Conservation (phyloP, 257 asterid genomes). For the Gynochthodes officinalis region DNA sequence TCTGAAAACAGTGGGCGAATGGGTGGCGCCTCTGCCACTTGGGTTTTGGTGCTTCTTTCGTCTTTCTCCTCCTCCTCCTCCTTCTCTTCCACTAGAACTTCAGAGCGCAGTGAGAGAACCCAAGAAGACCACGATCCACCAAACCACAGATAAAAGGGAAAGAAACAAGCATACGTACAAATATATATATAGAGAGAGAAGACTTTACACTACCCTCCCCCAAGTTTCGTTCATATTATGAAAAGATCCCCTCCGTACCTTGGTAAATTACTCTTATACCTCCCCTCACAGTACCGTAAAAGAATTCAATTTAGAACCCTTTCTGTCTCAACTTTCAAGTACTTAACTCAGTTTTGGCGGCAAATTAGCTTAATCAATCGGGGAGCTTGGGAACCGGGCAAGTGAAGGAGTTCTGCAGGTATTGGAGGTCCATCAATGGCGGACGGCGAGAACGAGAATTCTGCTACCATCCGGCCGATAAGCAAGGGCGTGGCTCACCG, state of each 20-base stretch:
- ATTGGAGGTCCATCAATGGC: neutral
- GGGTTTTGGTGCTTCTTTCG: neutral
- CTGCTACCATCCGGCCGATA: conserved; percentile 55
- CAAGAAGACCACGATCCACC: conserved; percentile 2
- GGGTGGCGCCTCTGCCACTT: neutral
- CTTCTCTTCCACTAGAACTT: neutral
- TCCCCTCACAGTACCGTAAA: neutral
- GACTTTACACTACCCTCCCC: neutral
- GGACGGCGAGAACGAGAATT: neutral
- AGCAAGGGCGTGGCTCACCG: conserved; percentile 70
- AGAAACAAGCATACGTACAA: neutral
- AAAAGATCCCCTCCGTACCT: neutral
- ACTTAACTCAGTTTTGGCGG: conserved; percentile 6
- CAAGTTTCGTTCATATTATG: neutral
- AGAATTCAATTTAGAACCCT: neutral
- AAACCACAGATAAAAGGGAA: neutral
- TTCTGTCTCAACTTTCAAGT: neutral
- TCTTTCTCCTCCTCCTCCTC: neutral
- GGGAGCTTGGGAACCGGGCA: neutral
- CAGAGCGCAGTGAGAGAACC: neutral
- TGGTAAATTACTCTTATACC: neutral
- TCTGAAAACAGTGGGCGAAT: neutral
- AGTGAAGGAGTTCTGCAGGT: too few relatives aligned
- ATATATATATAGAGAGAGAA: too few relatives aligned
- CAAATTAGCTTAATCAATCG: neutral